Base-by-base conservation (phyloP, 495 filamentous ascomycete species). In the Hypoxylon rickii region DNA sequence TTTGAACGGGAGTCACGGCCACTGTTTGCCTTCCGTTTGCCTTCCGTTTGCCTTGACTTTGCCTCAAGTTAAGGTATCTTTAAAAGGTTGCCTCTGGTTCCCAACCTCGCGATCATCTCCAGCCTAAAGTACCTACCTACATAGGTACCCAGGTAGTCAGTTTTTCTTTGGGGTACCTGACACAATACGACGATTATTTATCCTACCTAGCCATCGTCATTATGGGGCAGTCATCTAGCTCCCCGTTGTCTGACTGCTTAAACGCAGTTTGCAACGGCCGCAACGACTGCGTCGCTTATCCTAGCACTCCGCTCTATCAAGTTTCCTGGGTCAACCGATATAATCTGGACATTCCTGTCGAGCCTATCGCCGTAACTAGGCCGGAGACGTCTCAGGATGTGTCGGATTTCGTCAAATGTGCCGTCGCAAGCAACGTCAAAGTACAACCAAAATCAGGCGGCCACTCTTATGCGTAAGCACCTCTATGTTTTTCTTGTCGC, bases 381-480 rank as follows among this genome's bases (percentile, higher is more conserved):
- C 89, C 89, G 0, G 62, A 74, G 10, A 81, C 75, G 0, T 61
- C 79, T 1, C 51, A 81, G 8, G 77, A 91, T 39, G 79, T 91
- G 10, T 76, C 83, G 0, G 73, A 65, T 17, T 75, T 84, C 2
- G 75, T 89, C 8, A 75, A 73, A 46, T 90, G 86, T 55, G 87
- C 86, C 0, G 70, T 66, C 0, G 58, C 67, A 2, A 69, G 76
- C 46, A 72, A 68, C 29, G 68, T 83, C 57, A 85, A 86, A 58
- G 86, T 91, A 16, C 86, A 89, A 55, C 75, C 88, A 7, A 83
- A 78, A 58, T 83, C 82, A 32, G 89, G 89, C 11, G 89, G 89
- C 1, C 89, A 92, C 64, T 89, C 85, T 11, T 90, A 87, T 70
- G 76, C 67, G 75, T 79, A 55, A 51, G 76, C 46, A 19, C 16